Base-by-base conservation (phyloP, 2,329 filamentous ascomycete genomes). In the Exserohilum turcica region DNA sequence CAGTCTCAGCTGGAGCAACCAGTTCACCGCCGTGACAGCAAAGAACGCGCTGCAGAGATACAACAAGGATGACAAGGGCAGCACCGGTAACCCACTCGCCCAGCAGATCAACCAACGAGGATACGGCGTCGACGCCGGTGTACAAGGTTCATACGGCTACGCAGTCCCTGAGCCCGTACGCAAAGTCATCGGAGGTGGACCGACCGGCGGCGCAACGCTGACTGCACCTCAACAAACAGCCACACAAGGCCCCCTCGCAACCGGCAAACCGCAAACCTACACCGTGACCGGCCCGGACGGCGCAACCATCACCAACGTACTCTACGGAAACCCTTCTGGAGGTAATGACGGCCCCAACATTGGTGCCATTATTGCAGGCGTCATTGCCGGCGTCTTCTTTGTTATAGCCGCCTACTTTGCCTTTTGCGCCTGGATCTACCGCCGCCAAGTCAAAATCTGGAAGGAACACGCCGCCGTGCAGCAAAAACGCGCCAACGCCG, bases 361-460 rank as follows among this genome's bases (percentile, higher is more conserved):
- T 44, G 83, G 76, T 43, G 82, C 83, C 48, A 85, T 85, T 45
- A 75, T 83, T 9, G 82, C 82, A 0, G 82, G 81, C 13, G 78
- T 87, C 16, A 77, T 91, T 28, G 88, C 89, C 0, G 87, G 86
- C n/a, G 66, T 87, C 3, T 79, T 89, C 4, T 84, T 84, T 42
- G 63, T 88, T 15, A 65, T 85, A 0, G 86, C 86, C 2, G 75
- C 77, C 1, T 90, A 90, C 69, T 80, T 90, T 10, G 86, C 84
- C 39, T 90, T 88, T 77, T 89, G 86, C 73, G 82, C 84, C 15
- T 91, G 86, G 84, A 77, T 92, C 6, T 91, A 91, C 77, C 82
- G 87, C 24, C 86, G 86, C 43, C 88, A 89, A 70, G 82, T 91
- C 13, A 74, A 77, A 27, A 82, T 89, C 8, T 92, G 91, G 78